Conservation (phyloP, 768 basidiomycete genomes). For the Phaffia tasmanica region DNA sequence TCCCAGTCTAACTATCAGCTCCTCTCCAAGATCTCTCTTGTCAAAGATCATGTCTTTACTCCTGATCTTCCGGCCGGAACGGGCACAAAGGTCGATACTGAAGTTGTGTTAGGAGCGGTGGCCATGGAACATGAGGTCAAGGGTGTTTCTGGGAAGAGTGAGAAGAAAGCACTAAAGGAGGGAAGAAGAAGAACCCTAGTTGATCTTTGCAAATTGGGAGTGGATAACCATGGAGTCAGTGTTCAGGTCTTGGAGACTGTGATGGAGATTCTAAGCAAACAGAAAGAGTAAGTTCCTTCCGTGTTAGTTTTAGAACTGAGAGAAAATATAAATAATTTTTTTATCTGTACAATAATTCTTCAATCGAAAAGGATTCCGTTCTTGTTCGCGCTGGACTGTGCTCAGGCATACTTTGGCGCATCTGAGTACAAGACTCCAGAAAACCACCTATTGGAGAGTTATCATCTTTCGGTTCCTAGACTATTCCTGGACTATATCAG, state of each 20-base stretch:
- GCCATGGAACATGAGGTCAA: not conserved
- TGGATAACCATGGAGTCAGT: slow-evolving; percentile 1
- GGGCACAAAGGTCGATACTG: not conserved
- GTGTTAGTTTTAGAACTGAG: not conserved
- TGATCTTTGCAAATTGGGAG: slow-evolving; percentile 16
- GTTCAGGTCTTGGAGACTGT: slow-evolving; percentile 13
- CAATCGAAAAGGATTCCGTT: slow-evolving; percentile 7
- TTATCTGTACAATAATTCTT: too few species aligned
- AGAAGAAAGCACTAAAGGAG: not conserved
- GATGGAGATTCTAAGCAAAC: slow-evolving; percentile 13
- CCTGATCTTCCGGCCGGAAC: slow-evolving; percentile 18
- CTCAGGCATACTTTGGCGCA: slow-evolving; percentile 21
- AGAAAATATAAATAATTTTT: not conserved
- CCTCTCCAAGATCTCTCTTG: slow-evolving; percentile 5
- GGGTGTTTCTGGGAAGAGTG: too few species aligned
- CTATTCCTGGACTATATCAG: slow-evolving; percentile 20
- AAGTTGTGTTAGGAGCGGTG: not conserved
- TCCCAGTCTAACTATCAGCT: not conserved
- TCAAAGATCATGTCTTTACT: slow-evolving; percentile 4
- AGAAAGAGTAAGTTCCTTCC: slow-evolving; percentile 6
- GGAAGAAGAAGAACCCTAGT: slow-evolving; percentile 1
- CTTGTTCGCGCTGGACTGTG: slow-evolving; percentile 12
- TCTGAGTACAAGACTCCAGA: slow-evolving; percentile 19
- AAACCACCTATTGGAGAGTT: slow-evolving; percentile 12
- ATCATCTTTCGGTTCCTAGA: slow-evolving; percentile 19